Evolutionary conservation across 1,139 yeast genomes (phyloP), one percentile per base, ranked within the genome.

Genomic region (Arxiozyma slooffiae): DNA sequence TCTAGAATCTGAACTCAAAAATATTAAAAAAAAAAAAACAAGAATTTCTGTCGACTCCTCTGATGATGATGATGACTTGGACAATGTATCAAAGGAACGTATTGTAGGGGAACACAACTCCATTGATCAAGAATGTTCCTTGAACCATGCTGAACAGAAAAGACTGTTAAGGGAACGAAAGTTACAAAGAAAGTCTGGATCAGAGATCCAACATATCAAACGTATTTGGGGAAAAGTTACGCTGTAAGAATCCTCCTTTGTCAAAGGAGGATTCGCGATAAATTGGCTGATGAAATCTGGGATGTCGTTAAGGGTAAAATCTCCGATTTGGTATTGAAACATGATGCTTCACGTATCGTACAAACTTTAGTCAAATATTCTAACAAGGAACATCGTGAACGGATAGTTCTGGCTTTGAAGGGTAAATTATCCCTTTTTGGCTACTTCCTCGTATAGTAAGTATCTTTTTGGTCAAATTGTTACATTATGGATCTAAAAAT

Each of bases 261-360:
- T 84, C 96, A 47, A 82, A 84, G 57, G n/a, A 81, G 76, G 53
- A 78, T 84, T 38, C 82, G 97, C 67, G 85, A 84, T 55, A 83
- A 84, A 69, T 73, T 89, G 48, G 80, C 92, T 63, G 77, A 85
- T 59, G 94, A 90, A 69, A 82, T 87, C 42, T 90, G 97, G 96
- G 81, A 77, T 22, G 76, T 87, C 55, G 75, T 95, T 46, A 78
- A 83, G 61, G 90, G 85, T 62, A 80, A 81, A 48, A 79, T 89
- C 51, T 79, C 80, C 59, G 97, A 90, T 61, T 76, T 92, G 58
- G 97, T 90, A 40, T 69, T 92, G 72, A 90, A 92, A 72, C 98
- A 92, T 66, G 98, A 92, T 74, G 94, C 97, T 18, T 88, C 96
- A 34, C 80, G 98, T 71, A 94, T 92, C 51, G 95, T 92, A 30